These are phyloP conservation scores for Calycina herbarum DNA, from an alignment of 2,329 filamentous ascomycete species.

Conservation along the genomic window DNA sequence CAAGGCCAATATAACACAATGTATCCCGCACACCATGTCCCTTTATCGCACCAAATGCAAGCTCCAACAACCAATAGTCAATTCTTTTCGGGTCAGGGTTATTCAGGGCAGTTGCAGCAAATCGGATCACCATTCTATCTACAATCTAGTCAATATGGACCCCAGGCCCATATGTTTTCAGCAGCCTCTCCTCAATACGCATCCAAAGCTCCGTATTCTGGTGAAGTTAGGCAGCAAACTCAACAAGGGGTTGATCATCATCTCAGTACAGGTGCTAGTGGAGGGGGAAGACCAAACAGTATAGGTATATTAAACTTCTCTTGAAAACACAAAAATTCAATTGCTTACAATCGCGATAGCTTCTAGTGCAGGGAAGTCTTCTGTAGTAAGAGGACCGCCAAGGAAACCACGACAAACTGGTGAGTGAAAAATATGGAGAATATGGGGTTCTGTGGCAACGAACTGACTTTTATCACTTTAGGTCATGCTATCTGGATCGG, in stretches of 20 bases:
- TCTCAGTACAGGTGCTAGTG: constrained; percentile 10
- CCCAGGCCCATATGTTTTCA: constrained; percentile 29
- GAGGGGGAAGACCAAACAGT: constrained; percentile 23
- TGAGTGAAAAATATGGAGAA: constrained; percentile 40
- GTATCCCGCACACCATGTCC: constrained; percentile 26
- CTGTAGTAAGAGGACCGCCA: constrained; percentile 53
- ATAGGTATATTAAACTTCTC: constrained; percentile 33
- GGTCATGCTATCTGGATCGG: constrained; percentile 96
- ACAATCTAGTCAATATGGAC: constrained; percentile 29
- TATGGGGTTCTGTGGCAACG: constrained; percentile 8
- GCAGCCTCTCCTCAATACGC: constrained; percentile 23
- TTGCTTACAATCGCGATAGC: constrained; percentile 28
- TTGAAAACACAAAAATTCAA: neutral
- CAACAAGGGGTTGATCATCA: constrained; percentile 20
- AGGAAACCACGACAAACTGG: constrained; percentile 62
- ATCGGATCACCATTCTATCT: constrained; percentile 28
- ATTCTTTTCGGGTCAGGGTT: constrained; percentile 31
- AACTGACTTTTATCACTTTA: constrained; percentile 53
- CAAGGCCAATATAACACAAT: constrained; percentile 31
- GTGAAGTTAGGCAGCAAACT: constrained; percentile 27
- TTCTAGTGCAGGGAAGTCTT: constrained; percentile 40
- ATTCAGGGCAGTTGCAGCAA: constrained; percentile 29
- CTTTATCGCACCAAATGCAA: constrained; percentile 23
- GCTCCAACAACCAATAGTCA: constrained; percentile 24
- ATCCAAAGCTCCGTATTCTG: constrained; percentile 22